A percentile compares a stretch with the other conserved stretches of the same genome.
Conservation (phyloP, 768 basidiomycete genomes). For the Harrya chromipes region DNA sequence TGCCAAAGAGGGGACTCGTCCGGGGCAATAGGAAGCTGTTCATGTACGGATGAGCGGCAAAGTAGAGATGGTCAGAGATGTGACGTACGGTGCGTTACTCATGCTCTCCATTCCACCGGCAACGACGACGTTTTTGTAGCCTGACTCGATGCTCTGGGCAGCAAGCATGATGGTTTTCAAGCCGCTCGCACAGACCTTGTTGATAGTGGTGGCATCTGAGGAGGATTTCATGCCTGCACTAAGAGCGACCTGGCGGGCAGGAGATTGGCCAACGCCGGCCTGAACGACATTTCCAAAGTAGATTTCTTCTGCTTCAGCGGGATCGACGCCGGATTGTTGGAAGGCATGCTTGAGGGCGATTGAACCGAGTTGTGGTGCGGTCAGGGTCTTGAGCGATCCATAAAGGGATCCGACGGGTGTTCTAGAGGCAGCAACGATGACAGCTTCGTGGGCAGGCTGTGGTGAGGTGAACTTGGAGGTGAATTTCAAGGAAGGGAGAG, state of each 20-base stretch:
- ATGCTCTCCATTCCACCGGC: constrained; percentile 99
- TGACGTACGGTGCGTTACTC: constrained; percentile 94
- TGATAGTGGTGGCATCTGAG: constrained; percentile 97
- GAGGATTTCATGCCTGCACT: constrained; percentile 75
- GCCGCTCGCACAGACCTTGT: constrained; percentile 99
- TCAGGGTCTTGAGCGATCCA: constrained; percentile 82
- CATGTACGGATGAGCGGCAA: background rate
- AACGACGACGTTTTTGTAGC: constrained; percentile 81
- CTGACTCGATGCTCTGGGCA: constrained; percentile 83
- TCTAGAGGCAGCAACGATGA: constrained; percentile 90
- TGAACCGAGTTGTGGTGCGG: constrained; percentile 87
- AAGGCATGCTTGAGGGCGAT: constrained; percentile 91
- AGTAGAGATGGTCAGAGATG: background rate
- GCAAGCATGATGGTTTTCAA: constrained; percentile 95
- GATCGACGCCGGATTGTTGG: constrained; percentile 72
- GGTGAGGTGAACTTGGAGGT: background rate
- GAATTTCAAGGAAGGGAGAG: background rate
- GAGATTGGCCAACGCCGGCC: constrained; percentile 95
- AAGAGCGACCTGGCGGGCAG: constrained; percentile 97
- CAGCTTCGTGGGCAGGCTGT: constrained; percentile 66
- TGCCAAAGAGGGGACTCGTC: constrained; percentile 81
- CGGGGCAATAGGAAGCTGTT: constrained; percentile 78
- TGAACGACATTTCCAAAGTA: constrained; percentile 98
- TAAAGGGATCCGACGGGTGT: constrained; percentile 95
- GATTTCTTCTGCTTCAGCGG: constrained; percentile 86